Evolutionary conservation across 2,329 filamentous ascomycete genomes (phyloP), one percentile per base, ranked within the genome.

Genomic region (Botrytis elliptica): DNA sequence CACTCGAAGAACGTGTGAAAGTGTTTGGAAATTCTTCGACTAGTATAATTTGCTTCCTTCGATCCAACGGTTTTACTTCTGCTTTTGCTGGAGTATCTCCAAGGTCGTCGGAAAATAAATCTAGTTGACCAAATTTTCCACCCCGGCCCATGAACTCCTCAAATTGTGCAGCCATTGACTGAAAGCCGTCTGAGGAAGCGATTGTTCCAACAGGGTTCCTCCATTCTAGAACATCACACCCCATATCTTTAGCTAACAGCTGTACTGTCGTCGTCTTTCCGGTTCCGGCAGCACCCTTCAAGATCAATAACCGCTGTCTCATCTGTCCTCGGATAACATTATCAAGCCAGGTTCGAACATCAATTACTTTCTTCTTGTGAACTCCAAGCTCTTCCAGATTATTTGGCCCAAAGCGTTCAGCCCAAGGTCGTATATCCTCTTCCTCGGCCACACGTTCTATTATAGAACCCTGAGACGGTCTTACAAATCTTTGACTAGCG

Each of bases 221-320:
- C 96, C 96, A 99, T 82, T 98, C 94, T 46, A 96, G 84, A 44
- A 98, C 84, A 75, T 95, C 89, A 74, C 92, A 91, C 2, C 87
- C 88, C 84, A 98, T 85, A n/a, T 92, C 89, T 76, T 89, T 89
- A 7, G 95, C 92, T 52, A 99, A 86, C 36, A 97, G 84, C 18
- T 88, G 88, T 70, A 98, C 80, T 0, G 95, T 97, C 0, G 94
- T 94, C 0, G 96, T 98, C 84, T 99, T 99, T 44, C 94, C 96
- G 49, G 93, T 93, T 33, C 96, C 96, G 60, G 96, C 95, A 49
- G 94, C 90, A 18, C 96, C 96, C 82, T 97, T 97, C 62, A 99
- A 85, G 42, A 99, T 86, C 73, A 98, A 87, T 73, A 98, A 81
- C 75, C 92, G 88, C 85, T 97, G 90, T 74, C 88, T 85, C 82